Evolutionary conservation across 495 filamentous ascomycete species (phyloP).

Genomic region (Monascus purpureus): DNA sequence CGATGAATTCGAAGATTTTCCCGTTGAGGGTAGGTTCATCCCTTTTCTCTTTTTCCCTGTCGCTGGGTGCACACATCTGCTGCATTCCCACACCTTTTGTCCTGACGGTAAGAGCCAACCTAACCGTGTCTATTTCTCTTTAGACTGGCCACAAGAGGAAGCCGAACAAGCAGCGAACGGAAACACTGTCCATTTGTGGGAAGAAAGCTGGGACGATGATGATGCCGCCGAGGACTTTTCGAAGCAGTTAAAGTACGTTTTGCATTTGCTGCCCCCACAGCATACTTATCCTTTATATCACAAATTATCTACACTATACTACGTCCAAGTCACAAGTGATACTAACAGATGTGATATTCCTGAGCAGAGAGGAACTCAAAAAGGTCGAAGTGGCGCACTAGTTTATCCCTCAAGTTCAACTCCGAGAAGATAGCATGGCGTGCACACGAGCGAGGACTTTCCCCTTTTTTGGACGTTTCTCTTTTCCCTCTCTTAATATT

Average conservation of each 20-base stretch:
- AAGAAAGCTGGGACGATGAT: conserved; percentile 99
- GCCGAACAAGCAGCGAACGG: conserved; percentile 48
- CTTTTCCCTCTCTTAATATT: no score
- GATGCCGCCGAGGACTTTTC: conserved; percentile 96
- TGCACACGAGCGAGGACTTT: no score
- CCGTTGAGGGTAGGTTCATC: conserved; percentile 63
- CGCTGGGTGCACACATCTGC: neutral
- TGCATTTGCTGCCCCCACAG: no score
- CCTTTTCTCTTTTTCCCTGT: conserved; percentile 1
- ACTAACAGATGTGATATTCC: no score
- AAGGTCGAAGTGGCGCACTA: conserved; percentile 58
- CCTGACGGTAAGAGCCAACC: conserved; percentile 1
- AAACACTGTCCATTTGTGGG: conserved; percentile 77
- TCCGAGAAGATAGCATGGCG: no score
- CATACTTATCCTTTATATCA: no score
- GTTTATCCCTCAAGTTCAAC: no score
- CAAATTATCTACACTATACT: no score
- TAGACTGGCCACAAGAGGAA: conserved; percentile 83
- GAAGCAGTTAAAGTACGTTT: conserved; percentile 76
- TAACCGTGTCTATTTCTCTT: neutral
- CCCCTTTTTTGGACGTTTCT: no score
- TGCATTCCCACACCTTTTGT: neutral
- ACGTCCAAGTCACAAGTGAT: no score
- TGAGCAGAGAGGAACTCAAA: conserved; percentile 78
- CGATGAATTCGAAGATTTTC: conserved; percentile 98